Evolutionary conservation across 805 yeast species (phyloP), one percentile per base, ranked within the genome.

Genomic region (Dipodascopsis tothii): DNA sequence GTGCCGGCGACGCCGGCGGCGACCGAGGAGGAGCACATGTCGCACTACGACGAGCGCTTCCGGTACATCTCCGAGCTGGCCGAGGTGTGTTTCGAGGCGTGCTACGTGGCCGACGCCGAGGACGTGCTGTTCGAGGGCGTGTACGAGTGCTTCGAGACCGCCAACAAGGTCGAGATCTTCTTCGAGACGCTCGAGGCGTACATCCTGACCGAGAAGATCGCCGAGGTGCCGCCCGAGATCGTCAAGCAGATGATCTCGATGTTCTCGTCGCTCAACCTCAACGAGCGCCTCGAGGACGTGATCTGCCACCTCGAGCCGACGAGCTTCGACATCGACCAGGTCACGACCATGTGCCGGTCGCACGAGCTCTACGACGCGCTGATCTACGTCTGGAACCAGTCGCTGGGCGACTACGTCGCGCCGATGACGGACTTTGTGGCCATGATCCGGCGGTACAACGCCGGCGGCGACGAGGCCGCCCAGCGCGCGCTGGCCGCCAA

Each of bases 291-390:
- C 17, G 87, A 85, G 36, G 80, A 80, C 45, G 58, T 84, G 25
- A 67, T 88, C 7, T 82, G 94, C 53, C 64, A 76, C 1, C 59
- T 90, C 21, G 88, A 87, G 55, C 69, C 83, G 5, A 54, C 67
- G 4, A 72, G 78, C 9, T 69, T 92, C 40, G 95, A 90, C 57
- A 73, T 90, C 30, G 95, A 90, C 61, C 65, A 80, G 19, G 78
- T 95, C 0, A 69, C 86, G 11, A 69, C 68, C 9, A 63, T 84
- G 16, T 81, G 95, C 59, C 66, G 67, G 33, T 58, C 70, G 47
- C 66, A 78, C 52, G 64, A 72, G 5, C 64, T 88, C 4, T 66
- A 69, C 28, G 94, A 84, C 41, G 74, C 84, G 30, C 64, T 75
- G 39, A 71, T 78, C 0, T 86, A 77, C 58, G 73, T 92, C 17